phyloP scores from a whole-genome alignment of 1,284 basidiomycete species.

The Hypsizygus ulmarius region DNA sequence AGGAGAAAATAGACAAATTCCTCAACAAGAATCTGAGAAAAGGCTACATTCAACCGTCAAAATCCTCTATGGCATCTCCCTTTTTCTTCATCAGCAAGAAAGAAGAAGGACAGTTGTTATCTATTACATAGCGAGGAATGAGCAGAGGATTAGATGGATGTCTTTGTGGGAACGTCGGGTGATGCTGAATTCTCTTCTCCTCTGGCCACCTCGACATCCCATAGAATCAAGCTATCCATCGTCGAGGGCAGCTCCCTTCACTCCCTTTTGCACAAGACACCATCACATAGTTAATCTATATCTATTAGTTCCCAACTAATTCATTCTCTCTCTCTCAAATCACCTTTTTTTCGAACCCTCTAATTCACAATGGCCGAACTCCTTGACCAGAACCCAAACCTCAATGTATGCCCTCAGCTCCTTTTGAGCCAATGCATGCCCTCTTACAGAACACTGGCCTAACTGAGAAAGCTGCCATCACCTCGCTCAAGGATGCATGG shows the following conservation, averaged over 20 bases:
- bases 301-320: too few relatives aligned
- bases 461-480: background rate
- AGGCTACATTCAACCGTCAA: too few relatives aligned
- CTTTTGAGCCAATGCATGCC: background rate
- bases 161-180: conserved; percentile 8
- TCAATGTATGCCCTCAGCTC: background rate
- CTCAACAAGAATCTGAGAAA: too few relatives aligned
- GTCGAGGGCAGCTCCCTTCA: conserved; percentile 1
- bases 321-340: too few relatives aligned
- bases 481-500: background rate
- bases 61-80: too few relatives aligned
- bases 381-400: background rate
- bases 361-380: background rate
- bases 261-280: background rate
- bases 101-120: background rate
- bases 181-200: conserved; percentile 1
- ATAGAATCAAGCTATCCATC: background rate
- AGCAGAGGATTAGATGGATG: conserved; percentile 5
- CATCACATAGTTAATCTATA: background rate
- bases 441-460: background rate
- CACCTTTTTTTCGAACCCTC: background rate
- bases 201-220: conserved; percentile 2
- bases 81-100: too few relatives aligned
- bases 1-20: too few relatives aligned
- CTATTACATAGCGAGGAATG: conserved; percentile 5